Base-by-base conservation (phyloP, 2,329 filamentous ascomycete genomes). In the Thermothelomyces thermophilus region DNA sequence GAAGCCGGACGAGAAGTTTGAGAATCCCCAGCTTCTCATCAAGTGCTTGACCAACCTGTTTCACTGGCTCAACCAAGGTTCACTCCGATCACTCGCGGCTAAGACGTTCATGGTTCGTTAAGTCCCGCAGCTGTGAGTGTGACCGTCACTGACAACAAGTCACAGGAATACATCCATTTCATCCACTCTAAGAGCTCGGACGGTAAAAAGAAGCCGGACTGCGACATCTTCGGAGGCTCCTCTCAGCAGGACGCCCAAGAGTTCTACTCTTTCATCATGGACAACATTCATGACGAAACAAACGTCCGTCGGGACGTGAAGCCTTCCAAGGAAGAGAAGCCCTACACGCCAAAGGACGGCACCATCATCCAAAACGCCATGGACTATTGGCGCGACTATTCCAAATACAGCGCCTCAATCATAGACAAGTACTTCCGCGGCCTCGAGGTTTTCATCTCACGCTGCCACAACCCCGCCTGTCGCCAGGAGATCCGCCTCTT, bases 181-280 rank as follows among this genome's bases (percentile, higher is more conserved):
- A 82, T 89, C 53, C 84, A 84, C 59, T 51, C 55, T 19, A 66
- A 66, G 44, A 63, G 56, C 17, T 48, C 44, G 20, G 52, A 62
- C 48, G 61, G 64, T 16, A 60, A 53, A 24, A 48, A 52, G 36
- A 62, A 61, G 46, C 54, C 48, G 37, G 55, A 50, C 56, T 80
- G 80, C 51, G 73, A 78, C 10, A 56, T 62, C 6, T 93, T 90
- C 71, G 87, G 84, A 13, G 84, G 87, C 35, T 74, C 75, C 20
- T 72, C 81, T 43, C 91, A 97, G 64, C 93, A 97, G 68, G 93
- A 98, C 62, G 86, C 90, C 1, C 86, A 90, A 57, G 93, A 97
- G 61, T 95, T 95, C 58, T 83, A 91, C 57, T 82, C 83, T 40
- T 95, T 94, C 62, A 67, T 96, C 22, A 75, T 95, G 33, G 83